These are phyloP conservation scores for Nicotiana tabacum DNA, from an alignment of 257 asterid species.

Conservation along the genomic window DNA sequence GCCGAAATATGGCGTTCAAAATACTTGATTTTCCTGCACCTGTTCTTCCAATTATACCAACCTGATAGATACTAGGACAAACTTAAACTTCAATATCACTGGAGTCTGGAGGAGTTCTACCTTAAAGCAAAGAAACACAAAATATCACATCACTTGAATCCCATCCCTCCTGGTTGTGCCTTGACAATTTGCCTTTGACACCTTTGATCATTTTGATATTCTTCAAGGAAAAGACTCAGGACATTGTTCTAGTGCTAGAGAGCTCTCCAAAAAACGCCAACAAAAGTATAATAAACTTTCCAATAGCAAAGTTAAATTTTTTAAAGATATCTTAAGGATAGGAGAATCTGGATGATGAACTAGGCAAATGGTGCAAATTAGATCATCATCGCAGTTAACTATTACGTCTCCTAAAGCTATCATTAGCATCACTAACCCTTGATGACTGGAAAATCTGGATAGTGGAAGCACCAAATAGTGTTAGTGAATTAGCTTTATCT, in stretches of 20 bases:
- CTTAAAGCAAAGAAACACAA: not conserved
- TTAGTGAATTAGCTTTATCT: not conserved
- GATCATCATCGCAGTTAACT: not conserved
- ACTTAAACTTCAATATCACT: not conserved
- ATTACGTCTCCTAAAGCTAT: not conserved
- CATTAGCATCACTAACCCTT: not conserved
- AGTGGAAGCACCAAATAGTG: not conserved
- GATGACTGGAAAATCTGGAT: not conserved
- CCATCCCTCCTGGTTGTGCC: not conserved
- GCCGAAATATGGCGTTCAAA: constrained; percentile 76
- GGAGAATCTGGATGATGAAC: not conserved
- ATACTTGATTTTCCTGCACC: constrained; percentile 98
- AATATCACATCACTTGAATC: not conserved
- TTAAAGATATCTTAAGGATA: not conserved
- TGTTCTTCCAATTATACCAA: constrained; percentile 91
- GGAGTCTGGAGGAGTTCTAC: not conserved
- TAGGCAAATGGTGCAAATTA: not conserved
- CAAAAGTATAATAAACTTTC: not conserved
- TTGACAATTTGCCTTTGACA: not conserved
- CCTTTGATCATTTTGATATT: not conserved
- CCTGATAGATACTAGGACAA: constrained; percentile 35
- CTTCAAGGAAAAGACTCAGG: not conserved
- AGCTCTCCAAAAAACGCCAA: not conserved
- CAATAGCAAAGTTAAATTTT: not conserved
- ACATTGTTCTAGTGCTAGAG: not conserved